Base-by-base conservation (phyloP, 2,329 filamentous ascomycete genomes). In the Diaporthe ilicicola region DNA sequence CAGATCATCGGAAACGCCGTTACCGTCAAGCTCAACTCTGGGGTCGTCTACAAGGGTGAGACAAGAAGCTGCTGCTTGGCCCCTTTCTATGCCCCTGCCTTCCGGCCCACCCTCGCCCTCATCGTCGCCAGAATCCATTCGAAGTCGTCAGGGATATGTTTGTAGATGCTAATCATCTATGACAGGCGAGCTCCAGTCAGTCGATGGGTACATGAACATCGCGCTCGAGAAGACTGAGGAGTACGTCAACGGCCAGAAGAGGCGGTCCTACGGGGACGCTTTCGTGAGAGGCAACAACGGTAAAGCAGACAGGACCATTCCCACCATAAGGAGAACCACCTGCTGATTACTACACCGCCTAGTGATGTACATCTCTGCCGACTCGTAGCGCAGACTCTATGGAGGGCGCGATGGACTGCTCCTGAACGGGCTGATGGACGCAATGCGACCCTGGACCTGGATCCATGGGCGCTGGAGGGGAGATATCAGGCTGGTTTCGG, bases 121-220 rank as follows among this genome's bases (percentile, higher is more conserved):
- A 13, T 6, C 17, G 3, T 13, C 5, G 37, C 39, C 19, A 27
- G 10, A 12, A n/a, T 51, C 8, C 24, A 29, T 13, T 8, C 19
- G n/a, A 4, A 2, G 6, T 1, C 4, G 5, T 22, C 22, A 39
- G 6, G 10, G 29, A 22, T 8, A 22, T 8, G 13, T 24, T 6
- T 51, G 78, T 61, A 79, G 56, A 34, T 22, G 39, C 70, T 72
- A 19, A 72, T 32, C 53, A 13, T 48, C 53, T 8, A 4, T 13
- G 42, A 22, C 74, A 98, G 95, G 96, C 76, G 94, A 98, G 81
- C 88, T 98, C 46, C 95, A 98, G 81, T 97, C 95, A 0, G 95
- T 99, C 62, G 96, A 99, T 82, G 96, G 96, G 66, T 99, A 98
- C 84, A 99, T 99, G 96, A 99, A 99, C 84, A 98, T 99, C 80